Percentiles rank a stretch among this genome's conserved stretches.
phyloP scores from a whole-genome alignment of 306 rosid genomes.

The Oemleria cerasiformis region DNA sequence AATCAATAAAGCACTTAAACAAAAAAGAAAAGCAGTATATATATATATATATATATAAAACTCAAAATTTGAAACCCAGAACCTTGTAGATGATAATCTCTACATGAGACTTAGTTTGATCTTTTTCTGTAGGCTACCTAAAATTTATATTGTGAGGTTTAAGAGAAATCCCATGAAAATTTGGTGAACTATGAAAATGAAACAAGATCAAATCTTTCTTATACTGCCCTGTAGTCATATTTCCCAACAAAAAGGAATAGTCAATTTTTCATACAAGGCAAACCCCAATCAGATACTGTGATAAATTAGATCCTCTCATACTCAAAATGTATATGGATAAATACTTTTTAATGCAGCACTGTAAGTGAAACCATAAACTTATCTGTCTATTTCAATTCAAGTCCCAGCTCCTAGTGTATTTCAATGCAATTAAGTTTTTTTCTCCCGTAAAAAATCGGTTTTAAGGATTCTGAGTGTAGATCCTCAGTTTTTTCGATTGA shows the following conservation, averaged over 20 bases:
- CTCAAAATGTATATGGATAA: not conserved
- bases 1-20: not conserved
- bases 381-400: slow-evolving; percentile 27
- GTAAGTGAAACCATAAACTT: slow-evolving; percentile 21
- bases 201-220: not conserved
- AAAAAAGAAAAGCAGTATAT: not conserved
- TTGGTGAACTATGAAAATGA: slow-evolving; percentile 3
- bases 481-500: slow-evolving; percentile 20
- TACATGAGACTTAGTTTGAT: too few species aligned
- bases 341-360: slow-evolving; percentile 6
- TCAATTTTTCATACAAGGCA: slow-evolving; percentile 22
- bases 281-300: slow-evolving; percentile 14
- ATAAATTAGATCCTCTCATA: slow-evolving; percentile 3
- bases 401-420: slow-evolving; percentile 18
- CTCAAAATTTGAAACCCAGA: not conserved
- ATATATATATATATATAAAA: too few species aligned
- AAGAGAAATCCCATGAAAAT: not conserved
- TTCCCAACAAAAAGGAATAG: not conserved
- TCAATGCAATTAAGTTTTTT: slow-evolving; percentile 25
- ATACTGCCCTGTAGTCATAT: not conserved
- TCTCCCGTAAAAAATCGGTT: slow-evolving; percentile 17
- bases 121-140: not conserved
- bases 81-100: too few species aligned
- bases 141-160: too few species aligned
- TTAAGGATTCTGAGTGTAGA: slow-evolving; percentile 25